These are phyloP conservation scores for Sanghuangporus baumii DNA, from an alignment of 1,284 basidiomycete species.

Conservation along the genomic window DNA sequence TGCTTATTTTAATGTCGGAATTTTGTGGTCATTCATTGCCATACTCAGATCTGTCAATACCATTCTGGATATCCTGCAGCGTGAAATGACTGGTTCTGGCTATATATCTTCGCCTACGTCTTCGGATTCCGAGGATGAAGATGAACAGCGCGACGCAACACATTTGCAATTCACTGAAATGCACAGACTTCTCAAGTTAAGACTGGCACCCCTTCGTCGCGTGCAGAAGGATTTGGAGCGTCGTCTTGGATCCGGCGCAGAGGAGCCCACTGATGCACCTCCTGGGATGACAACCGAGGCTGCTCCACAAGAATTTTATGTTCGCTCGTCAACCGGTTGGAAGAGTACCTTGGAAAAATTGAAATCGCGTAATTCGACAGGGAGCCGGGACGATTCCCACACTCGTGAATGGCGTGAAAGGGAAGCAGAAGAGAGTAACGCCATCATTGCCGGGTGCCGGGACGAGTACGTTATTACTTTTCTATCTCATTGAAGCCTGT, in stretches of 20 bases:
- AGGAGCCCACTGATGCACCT: constrained; percentile 9
- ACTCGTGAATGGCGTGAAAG: constrained; percentile 30
- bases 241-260: constrained; percentile 31
- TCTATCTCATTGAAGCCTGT: not conserved
- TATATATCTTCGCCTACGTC: constrained; percentile 1
- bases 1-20: constrained; percentile 55
- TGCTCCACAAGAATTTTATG: constrained; percentile 64
- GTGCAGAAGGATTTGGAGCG: constrained; percentile 57
- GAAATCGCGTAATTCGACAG: constrained; percentile 39
- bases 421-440: constrained; percentile 57
- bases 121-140: constrained; percentile 21
- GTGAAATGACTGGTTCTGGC: constrained; percentile 16
- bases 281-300: not conserved
- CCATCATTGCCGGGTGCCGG: constrained; percentile 48
- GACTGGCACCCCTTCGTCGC: constrained; percentile 50
- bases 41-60: constrained; percentile 61
- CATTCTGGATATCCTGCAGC: constrained; percentile 60
- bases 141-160: constrained; percentile 33
- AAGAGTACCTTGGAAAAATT: constrained; percentile 53
- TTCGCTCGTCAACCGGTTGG: constrained; percentile 61
- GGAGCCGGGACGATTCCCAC: constrained; percentile 32
- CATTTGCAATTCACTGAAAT: constrained; percentile 52
- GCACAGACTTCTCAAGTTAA: constrained; percentile 52
- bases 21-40: not conserved
- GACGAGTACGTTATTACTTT: constrained; percentile 32